Conservation (phyloP, 495 filamentous ascomycete species). For the Pseudomonodictys pantanalensis region DNA sequence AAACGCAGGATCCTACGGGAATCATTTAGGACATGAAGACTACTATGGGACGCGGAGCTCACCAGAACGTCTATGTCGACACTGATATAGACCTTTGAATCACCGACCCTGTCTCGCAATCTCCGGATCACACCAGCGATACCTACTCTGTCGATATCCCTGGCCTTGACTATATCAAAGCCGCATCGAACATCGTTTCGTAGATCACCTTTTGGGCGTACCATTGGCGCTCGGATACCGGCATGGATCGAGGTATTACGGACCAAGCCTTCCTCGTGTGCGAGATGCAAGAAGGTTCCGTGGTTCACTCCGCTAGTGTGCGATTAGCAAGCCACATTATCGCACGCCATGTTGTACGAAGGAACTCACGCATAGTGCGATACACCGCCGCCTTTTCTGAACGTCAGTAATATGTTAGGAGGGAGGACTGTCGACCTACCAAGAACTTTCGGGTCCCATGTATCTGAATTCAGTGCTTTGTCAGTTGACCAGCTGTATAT, state of each 20-base stretch:
- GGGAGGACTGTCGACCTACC: slow-evolving; percentile 38
- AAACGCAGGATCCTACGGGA: slow-evolving; percentile 47
- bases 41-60: no score
- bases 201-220: slow-evolving; percentile 46
- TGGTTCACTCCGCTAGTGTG: slow-evolving; percentile 49
- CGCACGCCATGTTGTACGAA: no score
- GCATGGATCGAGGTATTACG: slow-evolving; percentile 50
- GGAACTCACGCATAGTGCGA: slow-evolving; percentile 52
- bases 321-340: neutral
- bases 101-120: slow-evolving; percentile 37
- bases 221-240: slow-evolving; percentile 50
- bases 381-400: slow-evolving; percentile 46
- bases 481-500: slow-evolving; percentile 10
- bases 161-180: slow-evolving; percentile 45
- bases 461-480: slow-evolving; percentile 37
- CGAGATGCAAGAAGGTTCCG: slow-evolving; percentile 54
- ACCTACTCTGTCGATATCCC: slow-evolving; percentile 41
- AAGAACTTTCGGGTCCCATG: slow-evolving; percentile 50
- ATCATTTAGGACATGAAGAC: no score
- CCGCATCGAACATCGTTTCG: slow-evolving; percentile 51
- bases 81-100: slow-evolving; percentile 42
- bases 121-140: slow-evolving; percentile 37
- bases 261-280: slow-evolving; percentile 54
- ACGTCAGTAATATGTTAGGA: no score
- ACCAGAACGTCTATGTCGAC: slow-evolving; percentile 46